phyloP scores from a whole-genome alignment of 495 filamentous ascomycete species.

The Penicillium argentinense region DNA sequence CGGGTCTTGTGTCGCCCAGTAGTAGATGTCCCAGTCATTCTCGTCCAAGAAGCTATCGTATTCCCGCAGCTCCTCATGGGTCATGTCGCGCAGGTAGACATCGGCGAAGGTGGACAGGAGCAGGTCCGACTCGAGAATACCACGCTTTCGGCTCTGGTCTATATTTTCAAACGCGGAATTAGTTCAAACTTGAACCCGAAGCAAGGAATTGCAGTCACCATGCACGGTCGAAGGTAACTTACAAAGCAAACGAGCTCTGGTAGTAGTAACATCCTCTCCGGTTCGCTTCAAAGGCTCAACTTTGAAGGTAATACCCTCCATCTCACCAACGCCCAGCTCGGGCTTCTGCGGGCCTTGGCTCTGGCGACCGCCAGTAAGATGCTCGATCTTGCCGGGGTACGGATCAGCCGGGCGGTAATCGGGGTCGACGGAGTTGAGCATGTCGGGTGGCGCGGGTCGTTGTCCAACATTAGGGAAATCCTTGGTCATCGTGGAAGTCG shows the following conservation, averaged over 20 bases:
- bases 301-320: slow-evolving; percentile 83
- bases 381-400: slow-evolving; percentile 58
- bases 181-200: not conserved
- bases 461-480: slow-evolving; percentile 59
- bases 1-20: slow-evolving; percentile 96
- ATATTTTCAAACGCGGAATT: not conserved
- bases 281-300: slow-evolving; percentile 81
- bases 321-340: slow-evolving; percentile 89
- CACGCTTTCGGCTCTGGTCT: slow-evolving; percentile 97
- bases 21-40: slow-evolving; percentile 99
- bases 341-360: slow-evolving; percentile 46
- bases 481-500: slow-evolving; percentile 62
- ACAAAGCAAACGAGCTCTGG: slow-evolving; percentile 88
- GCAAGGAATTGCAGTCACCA: too few relatives aligned
- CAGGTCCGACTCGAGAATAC: slow-evolving; percentile 92
- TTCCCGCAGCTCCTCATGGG: slow-evolving; percentile 66
- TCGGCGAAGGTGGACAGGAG: slow-evolving; percentile 95
- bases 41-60: slow-evolving; percentile 97
- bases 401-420: slow-evolving; percentile 59
- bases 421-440: slow-evolving; percentile 56
- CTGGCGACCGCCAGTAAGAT: slow-evolving; percentile 63
- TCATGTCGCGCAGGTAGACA: slow-evolving; percentile 71
- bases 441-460: slow-evolving; percentile 59
- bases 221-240: slow-evolving; percentile 43
- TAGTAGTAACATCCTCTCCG: slow-evolving; percentile 80